Base-by-base conservation (phyloP, 2,329 filamentous ascomycete genomes). In the Paraconiothyrium sp. region DNA sequence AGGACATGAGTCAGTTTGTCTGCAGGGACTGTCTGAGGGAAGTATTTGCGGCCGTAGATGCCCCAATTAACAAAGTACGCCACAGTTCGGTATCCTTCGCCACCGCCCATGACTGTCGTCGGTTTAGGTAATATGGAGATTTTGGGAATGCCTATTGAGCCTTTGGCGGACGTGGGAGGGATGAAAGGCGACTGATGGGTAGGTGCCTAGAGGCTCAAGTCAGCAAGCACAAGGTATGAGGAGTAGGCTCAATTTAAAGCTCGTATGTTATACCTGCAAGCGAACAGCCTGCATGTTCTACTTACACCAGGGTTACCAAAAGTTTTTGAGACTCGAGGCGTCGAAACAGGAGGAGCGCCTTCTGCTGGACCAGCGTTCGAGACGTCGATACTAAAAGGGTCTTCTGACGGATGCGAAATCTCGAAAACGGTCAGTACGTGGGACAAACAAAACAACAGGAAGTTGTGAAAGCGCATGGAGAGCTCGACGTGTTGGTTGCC, bases 1-100 rank as follows among this genome's bases (percentile, higher is more conserved):
- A 97, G 87, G 4, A 98, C 81, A 74, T 98, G 94, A 0, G 94
- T 98, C 46, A 97, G 86, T 59, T 92, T 90, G 58, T 93, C 87
- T 3, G 85, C 88, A 0, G 92, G 92, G 6, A 98, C 85, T 74
- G 97, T 89, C 74, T 96, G 91, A 0, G 94, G 93, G n/a, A 89
- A 86, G 76, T 95, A 91, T 71, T 94, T 90, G 58, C 94, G 89
- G 43, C 84, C 92, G 78, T 97, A 97, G 69, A 97, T 94, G 66
- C 92, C 92, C 86, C 90, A 92, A 78, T 92, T 92, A 62, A 91
- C 88, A 72, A 88, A 93, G 80, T 92, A 93, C 39, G 87, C 90
- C 24, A 93, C 89, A 1, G 89, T 84, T 64, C 88, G 86, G 79
- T 87, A 91, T 20, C 44, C 59, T 61, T 64, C 61, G 43, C 60